These are phyloP conservation scores for Sporothrix schenckii DNA, from an alignment of 2,329 filamentous ascomycete species.

Conservation along the genomic window DNA sequence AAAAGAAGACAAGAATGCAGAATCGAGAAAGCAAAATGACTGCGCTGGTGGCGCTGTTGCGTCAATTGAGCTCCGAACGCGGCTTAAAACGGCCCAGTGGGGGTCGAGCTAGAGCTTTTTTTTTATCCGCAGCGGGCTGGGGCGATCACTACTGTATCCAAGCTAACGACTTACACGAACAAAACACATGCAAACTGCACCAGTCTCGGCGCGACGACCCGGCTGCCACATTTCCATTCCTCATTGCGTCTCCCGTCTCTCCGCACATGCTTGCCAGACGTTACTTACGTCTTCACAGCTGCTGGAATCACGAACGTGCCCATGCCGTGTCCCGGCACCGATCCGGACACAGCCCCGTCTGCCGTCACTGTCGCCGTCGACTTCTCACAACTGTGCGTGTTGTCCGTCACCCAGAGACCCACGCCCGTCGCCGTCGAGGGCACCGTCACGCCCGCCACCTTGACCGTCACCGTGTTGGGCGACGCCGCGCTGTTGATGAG, in stretches of 20 bases:
- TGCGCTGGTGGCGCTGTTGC: not conserved
- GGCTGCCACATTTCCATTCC: not conserved
- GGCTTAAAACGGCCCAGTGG: conserved; percentile 29
- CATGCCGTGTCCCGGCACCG: conserved; percentile 29
- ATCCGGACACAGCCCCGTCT: conserved; percentile 33
- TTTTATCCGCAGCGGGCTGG: not conserved
- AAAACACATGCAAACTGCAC: not conserved
- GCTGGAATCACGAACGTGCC: conserved; percentile 33
- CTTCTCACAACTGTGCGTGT: conserved; percentile 37
- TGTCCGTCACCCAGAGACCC: conserved; percentile 38
- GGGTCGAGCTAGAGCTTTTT: conserved; percentile 3
- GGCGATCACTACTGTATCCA: conserved; percentile 2
- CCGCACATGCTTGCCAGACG: not conserved
- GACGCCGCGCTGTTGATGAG: conserved; percentile 41
- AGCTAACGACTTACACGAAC: conserved; percentile 22
- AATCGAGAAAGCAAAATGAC: no score
- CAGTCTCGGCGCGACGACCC: not conserved
- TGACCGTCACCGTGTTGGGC: conserved; percentile 31
- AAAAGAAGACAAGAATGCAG: not conserved
- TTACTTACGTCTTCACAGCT: not conserved
- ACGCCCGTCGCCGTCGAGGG: conserved; percentile 26
- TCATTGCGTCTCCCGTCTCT: no score
- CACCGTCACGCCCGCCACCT: conserved; percentile 25
- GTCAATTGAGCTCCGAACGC: conserved; percentile 28
- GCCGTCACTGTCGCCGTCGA: conserved; percentile 35